A percentile compares a stretch with the other conserved stretches of the same genome.
phyloP scores from a whole-genome alignment of 306 rosid genomes.

The Adenanthera pavonina region DNA sequence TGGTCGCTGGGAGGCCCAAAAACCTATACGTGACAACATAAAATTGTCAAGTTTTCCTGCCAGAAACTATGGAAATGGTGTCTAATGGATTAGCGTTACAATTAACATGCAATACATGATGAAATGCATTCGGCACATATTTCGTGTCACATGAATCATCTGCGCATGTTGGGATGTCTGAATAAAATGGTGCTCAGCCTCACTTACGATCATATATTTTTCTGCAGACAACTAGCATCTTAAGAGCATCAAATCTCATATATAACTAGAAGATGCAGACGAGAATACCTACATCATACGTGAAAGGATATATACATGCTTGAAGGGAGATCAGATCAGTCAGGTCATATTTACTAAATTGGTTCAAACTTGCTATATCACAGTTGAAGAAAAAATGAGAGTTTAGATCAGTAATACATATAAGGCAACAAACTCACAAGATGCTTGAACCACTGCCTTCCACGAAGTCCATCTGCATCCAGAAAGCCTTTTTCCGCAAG shows the following conservation, averaged over 20 bases:
- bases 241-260: no score
- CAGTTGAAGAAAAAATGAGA: neutral
- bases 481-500: conserved; percentile 78
- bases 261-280: no score
- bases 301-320: no score
- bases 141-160: neutral
- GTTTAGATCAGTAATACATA: neutral
- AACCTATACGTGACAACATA: conserved; percentile 47
- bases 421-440: conserved; percentile 58
- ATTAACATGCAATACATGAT: no score
- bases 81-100: neutral
- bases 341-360: neutral
- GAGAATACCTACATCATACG: no score
- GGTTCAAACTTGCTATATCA: neutral
- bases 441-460: conserved; percentile 77
- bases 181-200: no score
- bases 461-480: conserved; percentile 64
- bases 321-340: neutral
- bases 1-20: conserved; percentile 71
- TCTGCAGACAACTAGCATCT: no score
- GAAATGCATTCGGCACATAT: neutral
- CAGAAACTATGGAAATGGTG: neutral
- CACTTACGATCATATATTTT: no score
- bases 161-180: no score
- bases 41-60: neutral